Base-by-base conservation (phyloP, 2,329 filamentous ascomycete species). In the Hypoxylon sp. region DNA sequence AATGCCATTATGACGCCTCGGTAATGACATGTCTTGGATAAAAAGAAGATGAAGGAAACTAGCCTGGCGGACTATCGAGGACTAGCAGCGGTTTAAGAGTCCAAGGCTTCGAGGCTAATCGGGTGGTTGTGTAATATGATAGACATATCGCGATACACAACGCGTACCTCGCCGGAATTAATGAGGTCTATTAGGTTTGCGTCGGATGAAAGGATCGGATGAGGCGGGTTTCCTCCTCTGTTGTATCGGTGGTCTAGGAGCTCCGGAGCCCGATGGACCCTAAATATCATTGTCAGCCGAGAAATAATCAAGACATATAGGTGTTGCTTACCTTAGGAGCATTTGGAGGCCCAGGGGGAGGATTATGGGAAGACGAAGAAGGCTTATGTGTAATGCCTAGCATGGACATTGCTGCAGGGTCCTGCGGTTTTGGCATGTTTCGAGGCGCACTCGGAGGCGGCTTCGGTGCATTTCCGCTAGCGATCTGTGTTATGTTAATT, bases 321-420 rank as follows among this genome's bases (percentile, higher is more conserved):
- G 26, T 47, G 37, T 50, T 24, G 72, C 71, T 19, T 59, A 77
- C 74, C 66, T 69, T 73, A 8, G 74, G 71, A 2, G 73, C 71
- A 60, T 72, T 73, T 10, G 66, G 19, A 14, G 70, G 70, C 2
- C 47, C 26, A 9, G 69, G 58, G 22, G 70, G 67, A 44, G 63
- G 48, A 31, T 63, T 63, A 33, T 46, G 68, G 9, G 57, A 46
- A 31, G 67, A 52, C 2, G 69, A 48, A 3, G 68, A 53, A 9
- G 66, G 52, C 14, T 70, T 67, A 1, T 66, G 50, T 17, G 65
- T 59, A 33, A 76, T 73, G 13, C 75, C 74, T 24, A 78, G 63
- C n/a, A 77, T 71, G 11, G 74, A 66, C 74, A 76, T 77, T 8
- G 77, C 76, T 19, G 77, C 69, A 17, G 74, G 76, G 47, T 78